Evolutionary conservation across 164 flowering plant genomes (phyloP).

Genomic region (Buxus sempervirens): DNA sequence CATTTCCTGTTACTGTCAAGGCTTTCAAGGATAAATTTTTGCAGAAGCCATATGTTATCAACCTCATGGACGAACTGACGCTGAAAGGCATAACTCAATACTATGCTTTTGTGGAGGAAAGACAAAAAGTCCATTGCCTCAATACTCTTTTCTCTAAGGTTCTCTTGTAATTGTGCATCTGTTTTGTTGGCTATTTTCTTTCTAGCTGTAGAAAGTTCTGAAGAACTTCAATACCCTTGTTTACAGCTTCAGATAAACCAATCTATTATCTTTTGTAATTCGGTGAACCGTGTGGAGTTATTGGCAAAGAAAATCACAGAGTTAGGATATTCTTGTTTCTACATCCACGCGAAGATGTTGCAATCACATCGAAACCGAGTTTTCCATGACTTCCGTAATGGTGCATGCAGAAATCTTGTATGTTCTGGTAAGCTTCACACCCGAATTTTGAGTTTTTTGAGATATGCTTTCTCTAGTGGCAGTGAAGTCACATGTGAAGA

Average conservation of each 20-base stretch:
- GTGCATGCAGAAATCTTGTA: conserved; percentile 88
- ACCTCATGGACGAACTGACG: conserved; percentile 86
- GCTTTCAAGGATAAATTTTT: conserved; percentile 72
- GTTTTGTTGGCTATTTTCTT: too few relatives aligned
- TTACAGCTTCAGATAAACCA: conserved; percentile 85
- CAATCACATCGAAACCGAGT: conserved; percentile 88
- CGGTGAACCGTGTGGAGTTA: conserved; percentile 79
- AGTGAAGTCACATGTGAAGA: too few relatives aligned
- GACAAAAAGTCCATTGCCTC: conserved; percentile 81
- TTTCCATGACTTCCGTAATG: conserved; percentile 87
- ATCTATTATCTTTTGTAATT: conserved; percentile 83
- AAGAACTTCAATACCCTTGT: neutral
- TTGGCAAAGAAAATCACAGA: conserved; percentile 87
- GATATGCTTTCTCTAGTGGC: too few relatives aligned
- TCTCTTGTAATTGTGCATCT: conserved; percentile 8
- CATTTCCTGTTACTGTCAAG: conserved; percentile 83
- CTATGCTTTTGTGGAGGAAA: conserved; percentile 87
- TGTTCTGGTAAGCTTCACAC: conserved; percentile 51
- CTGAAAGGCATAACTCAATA: conserved; percentile 80
- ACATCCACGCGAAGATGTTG: conserved; percentile 87
- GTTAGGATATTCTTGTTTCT: conserved; percentile 84
- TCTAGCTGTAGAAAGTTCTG: too few relatives aligned
- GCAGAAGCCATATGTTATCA: conserved; percentile 61
- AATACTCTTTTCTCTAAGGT: conserved; percentile 89
- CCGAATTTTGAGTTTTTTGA: too few relatives aligned